Evolutionary conservation across 495 filamentous ascomycete genomes (phyloP), one percentile per base, ranked within the genome.

Genomic region (Neurospora sp.): DNA sequence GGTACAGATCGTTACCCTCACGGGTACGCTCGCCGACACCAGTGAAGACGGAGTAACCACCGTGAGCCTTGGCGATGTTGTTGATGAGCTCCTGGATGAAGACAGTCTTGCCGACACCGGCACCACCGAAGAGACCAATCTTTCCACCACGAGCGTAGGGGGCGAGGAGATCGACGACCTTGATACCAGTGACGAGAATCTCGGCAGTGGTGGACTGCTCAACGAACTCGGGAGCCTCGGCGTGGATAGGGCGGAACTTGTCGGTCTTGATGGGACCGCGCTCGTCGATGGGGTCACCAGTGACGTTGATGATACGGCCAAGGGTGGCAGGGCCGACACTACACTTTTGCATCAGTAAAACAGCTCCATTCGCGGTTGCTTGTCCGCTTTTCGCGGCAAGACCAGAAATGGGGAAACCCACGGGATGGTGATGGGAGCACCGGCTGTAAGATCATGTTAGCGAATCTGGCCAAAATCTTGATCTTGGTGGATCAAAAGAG

Each of bases 1-100:
- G 96, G 92, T 99, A 99, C 90, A 99, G 87, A 91, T 99, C 96
- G 91, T 99, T 99, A 91, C 96, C 96, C 91, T 99, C 96, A 92
- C 96, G 96, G 81, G 96, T 99, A 89, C 96, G 96, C 92, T 99
- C 96, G 81, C 96, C 96, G 85, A 99, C 96, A 94, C 96, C 96
- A 83, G 93, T 97, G 91, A 99, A 99, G 81, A 99, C 96, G 77
- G 96, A 99, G 92, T 96, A 99, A 95, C 96, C 96, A 96, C 96
- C 96, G 88, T 99, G 96, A 80, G 96, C 96, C 90, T 99, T 99
- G 87, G 96, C 96, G 81, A 99, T 98, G 91, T 99, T 99, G 93
- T 99, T 99, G 83, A 99, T 99, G 82, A 99, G 86, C 88, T 99
- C 96, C 90, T 99, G 96, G 84, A 99, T 99, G 89, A 99, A 99